Evolutionary conservation across 305 asterid genomes (phyloP).

Genomic region (Plantago lanceolata): DNA sequence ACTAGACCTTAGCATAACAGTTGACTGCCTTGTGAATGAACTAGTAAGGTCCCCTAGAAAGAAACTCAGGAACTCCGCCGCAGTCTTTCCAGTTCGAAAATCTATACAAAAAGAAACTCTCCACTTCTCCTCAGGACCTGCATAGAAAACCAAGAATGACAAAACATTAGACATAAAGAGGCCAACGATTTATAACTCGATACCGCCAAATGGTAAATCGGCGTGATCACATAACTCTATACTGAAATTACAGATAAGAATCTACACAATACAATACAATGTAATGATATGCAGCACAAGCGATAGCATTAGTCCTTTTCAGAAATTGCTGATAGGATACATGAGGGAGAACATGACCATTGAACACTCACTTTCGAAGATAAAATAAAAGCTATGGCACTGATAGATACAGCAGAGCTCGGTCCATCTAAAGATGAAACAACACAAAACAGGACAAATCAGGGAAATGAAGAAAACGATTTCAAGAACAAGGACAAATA

Average conservation of each 20-base stretch:
- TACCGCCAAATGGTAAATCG: neutral
- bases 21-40: constrained; percentile 16
- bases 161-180: neutral
- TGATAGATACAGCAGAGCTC: constrained; percentile 26
- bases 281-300: neutral
- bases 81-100: constrained; percentile 25
- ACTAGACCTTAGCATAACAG: constrained; percentile 33
- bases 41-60: constrained; percentile 14
- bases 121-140: constrained; percentile 35
- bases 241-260: constrained; percentile 25
- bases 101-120: constrained; percentile 19
- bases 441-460: constrained; percentile 24
- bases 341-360: constrained; percentile 30
- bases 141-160: constrained; percentile 16
- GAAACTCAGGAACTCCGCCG: constrained; percentile 10
- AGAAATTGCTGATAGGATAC: constrained; percentile 21
- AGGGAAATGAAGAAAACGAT: constrained; percentile 7
- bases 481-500: constrained; percentile 8
- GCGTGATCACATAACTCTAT: constrained; percentile 33
- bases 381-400: constrained; percentile 20
- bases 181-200: no score
- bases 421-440: constrained; percentile 26
- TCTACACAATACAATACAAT: constrained; percentile 9
- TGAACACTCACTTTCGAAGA: constrained; percentile 33
- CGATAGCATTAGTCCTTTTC: constrained; percentile 23